A percentile compares a stretch with the other conserved stretches of the same genome.
Conservation (phyloP, 306 rosid species). For the Quercus cerris region DNA sequence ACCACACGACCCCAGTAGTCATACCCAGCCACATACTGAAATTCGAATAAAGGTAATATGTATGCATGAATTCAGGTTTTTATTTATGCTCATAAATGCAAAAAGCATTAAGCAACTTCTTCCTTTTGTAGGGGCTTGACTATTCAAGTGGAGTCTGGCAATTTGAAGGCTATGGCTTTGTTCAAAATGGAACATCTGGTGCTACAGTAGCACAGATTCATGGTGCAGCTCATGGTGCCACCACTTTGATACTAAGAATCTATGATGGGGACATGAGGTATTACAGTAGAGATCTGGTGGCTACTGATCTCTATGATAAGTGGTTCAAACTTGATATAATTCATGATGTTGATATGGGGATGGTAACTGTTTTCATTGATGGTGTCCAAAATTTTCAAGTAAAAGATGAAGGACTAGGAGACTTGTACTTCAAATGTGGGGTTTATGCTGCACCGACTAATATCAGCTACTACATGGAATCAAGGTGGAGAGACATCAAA, state of each 20-base stretch:
- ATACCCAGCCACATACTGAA: slow-evolving; percentile 46
- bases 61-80: background rate
- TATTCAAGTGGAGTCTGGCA: slow-evolving; percentile 47
- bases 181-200: slow-evolving; percentile 47
- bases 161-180: slow-evolving; percentile 50
- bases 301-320: slow-evolving; percentile 36
- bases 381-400: background rate
- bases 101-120: background rate
- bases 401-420: slow-evolving; percentile 1
- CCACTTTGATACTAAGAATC: slow-evolving; percentile 35
- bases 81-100: background rate
- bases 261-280: slow-evolving; percentile 39
- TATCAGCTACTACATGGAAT: slow-evolving; percentile 23
- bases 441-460: slow-evolving; percentile 21
- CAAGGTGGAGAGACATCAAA: slow-evolving; percentile 19
- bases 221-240: slow-evolving; percentile 33
- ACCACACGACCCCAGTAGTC: slow-evolving; percentile 30
- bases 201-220: slow-evolving; percentile 43
- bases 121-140: slow-evolving; percentile 32
- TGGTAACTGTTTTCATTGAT: slow-evolving; percentile 17
- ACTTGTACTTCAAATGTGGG: slow-evolving; percentile 26
- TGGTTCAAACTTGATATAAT: slow-evolving; percentile 43
- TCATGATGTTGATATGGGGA: slow-evolving; percentile 36
- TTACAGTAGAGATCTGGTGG: slow-evolving; percentile 24
- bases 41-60: slow-evolving; percentile 30